phyloP scores from a whole-genome alignment of 441 rosid species.

The Gossypium trilobum region DNA sequence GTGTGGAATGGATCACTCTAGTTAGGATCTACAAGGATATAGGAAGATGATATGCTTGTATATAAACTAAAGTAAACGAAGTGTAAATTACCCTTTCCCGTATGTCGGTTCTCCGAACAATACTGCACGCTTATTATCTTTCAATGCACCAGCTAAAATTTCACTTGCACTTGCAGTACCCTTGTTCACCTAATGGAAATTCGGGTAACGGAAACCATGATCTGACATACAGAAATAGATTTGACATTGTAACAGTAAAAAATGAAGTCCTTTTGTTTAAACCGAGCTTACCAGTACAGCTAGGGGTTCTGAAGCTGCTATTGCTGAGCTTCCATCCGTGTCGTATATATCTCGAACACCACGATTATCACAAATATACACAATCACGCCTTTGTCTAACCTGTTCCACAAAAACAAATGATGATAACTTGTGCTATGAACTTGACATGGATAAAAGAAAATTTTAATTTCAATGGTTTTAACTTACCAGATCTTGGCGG shows the following conservation, averaged over 20 bases:
- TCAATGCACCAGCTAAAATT: conserved; percentile 85
- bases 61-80: background rate
- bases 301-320: conserved; percentile 75
- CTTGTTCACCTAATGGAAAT: conserved; percentile 66
- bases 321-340: conserved; percentile 70
- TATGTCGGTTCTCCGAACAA: conserved; percentile 82
- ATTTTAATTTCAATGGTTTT: background rate
- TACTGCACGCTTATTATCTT: conserved; percentile 83
- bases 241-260: background rate
- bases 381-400: conserved; percentile 91
- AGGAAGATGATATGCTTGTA: background rate
- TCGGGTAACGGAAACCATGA: conserved; percentile 1
- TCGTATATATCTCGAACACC: conserved; percentile 89
- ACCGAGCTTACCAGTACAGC: conserved; percentile 56
- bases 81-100: conserved; percentile 71
- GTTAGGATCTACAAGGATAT: conserved; percentile 10
- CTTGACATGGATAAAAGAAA: conserved; percentile 6
- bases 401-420: conserved; percentile 26
- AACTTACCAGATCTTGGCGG: conserved; percentile 84
- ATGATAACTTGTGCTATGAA: background rate
- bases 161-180: conserved; percentile 98
- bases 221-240: background rate
- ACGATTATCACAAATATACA: conserved; percentile 72
- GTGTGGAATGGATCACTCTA: background rate
- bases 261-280: background rate